Evolutionary conservation across 179 eudicot species (phyloP), one percentile per base, ranked within the genome.

Genomic region (Pouteria campechiana): DNA sequence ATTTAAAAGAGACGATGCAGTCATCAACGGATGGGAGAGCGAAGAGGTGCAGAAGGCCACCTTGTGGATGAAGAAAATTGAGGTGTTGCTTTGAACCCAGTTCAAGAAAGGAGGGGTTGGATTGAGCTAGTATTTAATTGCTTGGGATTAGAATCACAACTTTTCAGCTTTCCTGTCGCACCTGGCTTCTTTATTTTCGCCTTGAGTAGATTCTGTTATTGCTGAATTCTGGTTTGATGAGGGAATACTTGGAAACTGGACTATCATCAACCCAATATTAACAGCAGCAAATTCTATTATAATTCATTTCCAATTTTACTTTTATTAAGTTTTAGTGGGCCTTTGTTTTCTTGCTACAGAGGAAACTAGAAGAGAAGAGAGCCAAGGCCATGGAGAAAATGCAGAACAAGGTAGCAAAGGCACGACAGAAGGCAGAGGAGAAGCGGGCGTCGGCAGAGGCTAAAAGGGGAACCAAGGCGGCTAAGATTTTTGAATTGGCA

Each of bases 351-450:
- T 3, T 38, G 27, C 6, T 64, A 55, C 48, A 89, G 97, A 69
- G 97, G 53, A 89, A 76, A 46, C 58, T 89, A 37, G 97, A 89
- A 64, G 97, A 89, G 64, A 81, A 78, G 43, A 66, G 95, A 58
- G 97, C 86, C 50, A 81, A 57, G 60, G 95, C 95, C 22, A 38
- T 67, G 48, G 95, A 89, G 41, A 85, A 74, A 67, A 89, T 85
- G 97, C 73, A 81, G 46, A 89, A 89, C 39, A 79, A 85, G 13
- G 61, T 89, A 45, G 97, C 95, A 20, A 89, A 81, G 66, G 93
- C 95, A 20, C 92, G 32, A 28, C 76, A 86, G 34, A 89, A 85
- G 67, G 95, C 97, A 32, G 93, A 89, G 76, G 97, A 89, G 44
- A 85, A 60, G 32, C 79, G 78, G 61, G 97, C 95, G 29, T 72